These are phyloP conservation scores for Amylostereum chailletii DNA, from an alignment of 1,284 basidiomycete species.

Conservation along the genomic window DNA sequence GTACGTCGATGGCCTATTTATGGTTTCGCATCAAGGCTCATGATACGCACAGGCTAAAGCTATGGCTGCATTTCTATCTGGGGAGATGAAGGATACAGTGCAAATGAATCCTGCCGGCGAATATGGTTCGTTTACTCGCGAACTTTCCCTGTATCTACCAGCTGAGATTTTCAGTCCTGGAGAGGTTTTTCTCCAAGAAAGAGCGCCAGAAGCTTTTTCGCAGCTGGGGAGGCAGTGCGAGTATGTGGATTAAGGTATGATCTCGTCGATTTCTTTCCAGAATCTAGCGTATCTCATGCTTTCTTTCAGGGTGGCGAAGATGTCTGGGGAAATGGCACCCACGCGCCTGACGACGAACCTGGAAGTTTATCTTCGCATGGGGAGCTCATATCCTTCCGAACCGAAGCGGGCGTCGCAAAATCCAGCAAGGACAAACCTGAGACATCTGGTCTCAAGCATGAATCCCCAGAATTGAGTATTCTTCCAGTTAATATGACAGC, in stretches of 20 bases:
- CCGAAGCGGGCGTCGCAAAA: constrained; percentile 4
- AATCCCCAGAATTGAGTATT: constrained; percentile 11
- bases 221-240: constrained; percentile 92
- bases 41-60: constrained; percentile 64
- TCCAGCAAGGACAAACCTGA: not conserved
- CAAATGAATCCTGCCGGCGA: constrained; percentile 83
- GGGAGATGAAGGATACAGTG: constrained; percentile 94
- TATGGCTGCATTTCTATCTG: constrained; percentile 91
- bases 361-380: constrained; percentile 67
- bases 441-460: not conserved
- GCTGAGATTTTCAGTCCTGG: constrained; percentile 42
- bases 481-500: constrained; percentile 69
- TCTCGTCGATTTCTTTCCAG: not conserved
- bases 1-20: constrained; percentile 30
- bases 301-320: constrained; percentile 69
- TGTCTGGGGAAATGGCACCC: constrained; percentile 78
- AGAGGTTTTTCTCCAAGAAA: constrained; percentile 82
- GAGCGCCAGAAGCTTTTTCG: constrained; percentile 91
- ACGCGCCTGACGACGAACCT: constrained; percentile 73
- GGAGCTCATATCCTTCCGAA: constrained; percentile 75
- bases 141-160: not conserved
- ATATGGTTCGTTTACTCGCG: constrained; percentile 43
- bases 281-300: not conserved
- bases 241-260: constrained; percentile 83
- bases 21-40: not conserved